Conservation (phyloP, 225 moss, liverwort and hornwort genomes). For the Lunularia cruciata region DNA sequence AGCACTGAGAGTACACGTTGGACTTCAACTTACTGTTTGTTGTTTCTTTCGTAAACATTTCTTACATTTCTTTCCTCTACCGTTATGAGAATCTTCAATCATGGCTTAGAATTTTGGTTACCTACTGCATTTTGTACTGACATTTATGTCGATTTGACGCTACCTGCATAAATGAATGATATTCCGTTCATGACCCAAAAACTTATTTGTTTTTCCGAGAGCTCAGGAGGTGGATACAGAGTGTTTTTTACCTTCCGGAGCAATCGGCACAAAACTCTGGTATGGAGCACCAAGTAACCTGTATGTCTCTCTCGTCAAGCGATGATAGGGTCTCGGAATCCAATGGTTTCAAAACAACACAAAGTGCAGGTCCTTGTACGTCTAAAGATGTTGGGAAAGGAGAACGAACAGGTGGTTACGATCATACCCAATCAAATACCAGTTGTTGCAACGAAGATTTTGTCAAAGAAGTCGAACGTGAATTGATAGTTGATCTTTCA, state of each 20-base stretch:
- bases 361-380: neutral
- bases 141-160: too few species aligned
- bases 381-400: neutral
- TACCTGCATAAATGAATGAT: too few species aligned
- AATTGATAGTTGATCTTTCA: constrained; percentile 52
- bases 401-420: neutral
- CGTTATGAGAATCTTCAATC: too few species aligned
- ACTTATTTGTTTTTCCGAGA: neutral
- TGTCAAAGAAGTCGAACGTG: constrained; percentile 25
- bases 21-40: too few species aligned
- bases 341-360: neutral
- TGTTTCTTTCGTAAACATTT: too few species aligned
- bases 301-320: neutral
- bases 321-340: neutral
- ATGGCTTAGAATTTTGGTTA: too few species aligned
- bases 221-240: constrained; percentile 91
- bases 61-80: neutral
- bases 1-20: too few species aligned
- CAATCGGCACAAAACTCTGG: neutral
- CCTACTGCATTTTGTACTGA: too few species aligned
- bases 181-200: neutral
- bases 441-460: too few species aligned
- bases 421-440: neutral
- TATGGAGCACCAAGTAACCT: neutral
- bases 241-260: constrained; percentile 61